Base-by-base conservation (phyloP, 257 asterid species). In the Solanum medicagineum region DNA sequence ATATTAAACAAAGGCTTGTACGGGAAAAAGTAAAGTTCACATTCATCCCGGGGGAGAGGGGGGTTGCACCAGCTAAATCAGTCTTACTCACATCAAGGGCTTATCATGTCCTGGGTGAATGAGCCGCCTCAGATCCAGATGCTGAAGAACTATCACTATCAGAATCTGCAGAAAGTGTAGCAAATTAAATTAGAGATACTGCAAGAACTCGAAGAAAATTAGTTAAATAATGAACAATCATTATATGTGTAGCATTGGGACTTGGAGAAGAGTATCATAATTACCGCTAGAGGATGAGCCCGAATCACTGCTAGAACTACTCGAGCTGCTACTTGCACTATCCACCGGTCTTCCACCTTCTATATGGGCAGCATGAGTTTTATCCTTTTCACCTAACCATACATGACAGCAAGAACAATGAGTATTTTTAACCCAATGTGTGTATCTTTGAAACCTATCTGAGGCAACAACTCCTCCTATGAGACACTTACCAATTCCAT, bases 291-390 rank as follows among this genome's bases (percentile, higher is more conserved):
- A 93, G 66, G 95, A 90, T 54, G 99, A 94, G 40, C 96, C 99
- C 54, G 99, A 95, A 89, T 94, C 99, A 84, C 96, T 93, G 87
- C 98, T 96, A 81, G 98, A 96, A 89, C 96, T 93, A 90, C 99
- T 94, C 3, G 99, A 95, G 88, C 99, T 94, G 88, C 96, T 96
- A 84, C 93, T 90, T 6, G 66, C 91, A 86, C 90, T 89, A 83
- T 89, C 88, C 32, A 83, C 90, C 80, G 63, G 91, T 80, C 87
- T 92, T 80, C 83, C 96, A 4, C 90, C 91, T 85, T 90, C 92
- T 70, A 42, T 91, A 56, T 80, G 69, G 20, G 82, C 45, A 17
- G 80, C 84, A 84, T 89, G 91, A 69, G 88, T 87, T 83, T 77
- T 85, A 63, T 86, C 85, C 51, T 90, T 87, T 36, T 87, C 93